A percentile compares a stretch with the other conserved stretches of the same genome.
These are phyloP conservation scores for Fomitopsis pinicola DNA, from an alignment of 1,284 basidiomycete species.

Conservation along the genomic window DNA sequence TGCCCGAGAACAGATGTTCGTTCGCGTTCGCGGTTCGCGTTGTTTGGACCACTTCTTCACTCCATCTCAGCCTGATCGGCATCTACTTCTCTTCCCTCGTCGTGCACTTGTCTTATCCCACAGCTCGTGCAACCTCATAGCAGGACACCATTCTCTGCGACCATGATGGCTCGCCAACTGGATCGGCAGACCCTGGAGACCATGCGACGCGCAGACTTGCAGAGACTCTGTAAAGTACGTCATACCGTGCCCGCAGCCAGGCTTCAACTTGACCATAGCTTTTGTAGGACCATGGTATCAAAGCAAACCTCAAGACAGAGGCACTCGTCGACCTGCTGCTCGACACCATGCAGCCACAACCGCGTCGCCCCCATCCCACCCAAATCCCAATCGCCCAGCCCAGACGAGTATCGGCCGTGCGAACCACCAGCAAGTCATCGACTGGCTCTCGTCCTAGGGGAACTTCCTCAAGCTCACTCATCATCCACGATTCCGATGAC, in stretches of 20 bases:
- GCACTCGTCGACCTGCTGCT: slow-evolving; percentile 70
- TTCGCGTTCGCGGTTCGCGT: slow-evolving; percentile 13
- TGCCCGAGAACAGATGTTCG: not conserved
- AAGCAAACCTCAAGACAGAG: slow-evolving; percentile 75
- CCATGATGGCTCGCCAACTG: slow-evolving; percentile 45
- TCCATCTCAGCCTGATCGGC: not conserved
- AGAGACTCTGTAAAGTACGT: slow-evolving; percentile 70
- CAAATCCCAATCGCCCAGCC: slow-evolving; percentile 18
- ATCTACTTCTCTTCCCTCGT: not conserved
- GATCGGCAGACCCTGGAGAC: slow-evolving; percentile 51
- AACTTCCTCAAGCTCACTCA: slow-evolving; percentile 39
- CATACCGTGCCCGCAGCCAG: not conserved
- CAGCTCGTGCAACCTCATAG: not conserved
- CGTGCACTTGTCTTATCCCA: not conserved
- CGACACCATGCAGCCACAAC: slow-evolving; percentile 36
- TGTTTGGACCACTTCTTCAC: not conserved
- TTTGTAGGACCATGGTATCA: slow-evolving; percentile 66
- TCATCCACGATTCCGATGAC: slow-evolving; percentile 50
- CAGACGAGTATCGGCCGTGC: slow-evolving; percentile 25
- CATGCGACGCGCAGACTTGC: slow-evolving; percentile 68
- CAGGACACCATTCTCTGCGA: slow-evolving; percentile 5
- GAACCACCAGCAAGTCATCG: slow-evolving; percentile 29
- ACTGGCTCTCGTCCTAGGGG: slow-evolving; percentile 30
- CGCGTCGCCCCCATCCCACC: slow-evolving; percentile 12
- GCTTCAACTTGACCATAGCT: slow-evolving; percentile 15